These are phyloP conservation scores for Epichloe baconii DNA, from an alignment of 2,329 filamentous ascomycete genomes.

Conservation along the genomic window DNA sequence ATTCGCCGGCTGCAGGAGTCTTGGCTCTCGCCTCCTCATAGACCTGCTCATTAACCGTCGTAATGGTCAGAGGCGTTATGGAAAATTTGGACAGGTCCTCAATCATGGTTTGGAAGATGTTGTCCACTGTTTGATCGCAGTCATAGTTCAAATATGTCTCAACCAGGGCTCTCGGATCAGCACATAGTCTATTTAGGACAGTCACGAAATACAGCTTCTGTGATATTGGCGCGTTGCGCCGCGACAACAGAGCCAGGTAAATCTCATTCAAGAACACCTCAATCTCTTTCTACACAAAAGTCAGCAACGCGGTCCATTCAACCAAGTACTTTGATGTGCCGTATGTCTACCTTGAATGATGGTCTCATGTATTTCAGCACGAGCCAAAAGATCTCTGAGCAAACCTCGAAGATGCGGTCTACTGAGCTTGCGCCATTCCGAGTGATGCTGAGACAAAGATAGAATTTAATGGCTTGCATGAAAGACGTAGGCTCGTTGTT, in stretches of 20 bases:
- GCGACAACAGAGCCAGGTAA: conserved; percentile 82
- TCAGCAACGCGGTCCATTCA: conserved; percentile 12
- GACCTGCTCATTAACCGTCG: conserved; percentile 64
- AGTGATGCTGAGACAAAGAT: conserved; percentile 87
- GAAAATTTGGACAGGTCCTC: conserved; percentile 86
- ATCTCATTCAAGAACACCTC: conserved; percentile 98
- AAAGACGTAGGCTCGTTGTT: conserved; percentile 82
- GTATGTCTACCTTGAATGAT: conserved; percentile 65
- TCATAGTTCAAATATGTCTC: conserved; percentile 98
- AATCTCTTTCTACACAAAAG: conserved; percentile 62
- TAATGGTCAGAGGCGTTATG: conserved; percentile 64
- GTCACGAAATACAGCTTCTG: conserved; percentile 90
- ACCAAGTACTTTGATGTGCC: neutral
- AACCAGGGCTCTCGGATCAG: conserved; percentile 77
- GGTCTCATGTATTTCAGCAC: conserved; percentile 91
- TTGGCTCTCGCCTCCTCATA: conserved; percentile 70
- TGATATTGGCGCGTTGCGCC: conserved; percentile 70
- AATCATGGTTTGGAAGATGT: conserved; percentile 91
- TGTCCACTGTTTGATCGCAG: conserved; percentile 88
- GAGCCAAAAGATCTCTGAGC: conserved; percentile 94
- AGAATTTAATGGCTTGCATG: conserved; percentile 90
- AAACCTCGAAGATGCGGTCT: conserved; percentile 84
- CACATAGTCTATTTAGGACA: conserved; percentile 70
- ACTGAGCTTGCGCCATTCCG: conserved; percentile 92
- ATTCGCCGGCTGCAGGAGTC: conserved; percentile 51